Base-by-base conservation (phyloP, 257 asterid species). In the Anisodus tanguticus region DNA sequence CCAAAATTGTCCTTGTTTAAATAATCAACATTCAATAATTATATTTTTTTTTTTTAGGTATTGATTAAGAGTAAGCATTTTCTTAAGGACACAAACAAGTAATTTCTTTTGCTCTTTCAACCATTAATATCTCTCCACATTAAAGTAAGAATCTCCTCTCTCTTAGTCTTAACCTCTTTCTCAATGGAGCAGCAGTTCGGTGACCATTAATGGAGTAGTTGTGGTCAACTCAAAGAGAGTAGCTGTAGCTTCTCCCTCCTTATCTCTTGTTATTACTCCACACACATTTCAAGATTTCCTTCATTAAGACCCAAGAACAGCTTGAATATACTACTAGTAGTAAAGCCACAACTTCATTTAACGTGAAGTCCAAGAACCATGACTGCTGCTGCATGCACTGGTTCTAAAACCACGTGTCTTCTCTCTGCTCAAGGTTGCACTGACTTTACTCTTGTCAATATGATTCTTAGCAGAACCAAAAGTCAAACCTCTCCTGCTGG, bases 101-200 rank as follows among this genome's bases (percentile, higher is more conserved):
- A 31, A 1, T 70, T 66, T 39, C 6, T 85, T 76, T 55, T 35
- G 15, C 22, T 71, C 66, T 35, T 82, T 80, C 82, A 76, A 83
- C 81, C 80, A 78, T 64, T 79, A 63, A 63, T 31, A 39, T 47
- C 59, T 39, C 41, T 63, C 60, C 81, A 64, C 82, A 83, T 43
- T 55, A 17, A 77, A 62, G 79, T 64, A 22, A 13, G 17, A 31
- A 54, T 53, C 11, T 41, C 11, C 77, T 60, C 41, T 77, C 62
- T 74, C 89, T 88, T 39, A 68, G 53, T 68, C 89, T 86, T 88
- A 85, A 89, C 83, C 93, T 74, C 5, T 58, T 55, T 86, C 85
- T 86, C 9, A 92, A 87, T 93, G 97, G 95, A 79, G 89, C 59
- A 85, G 85, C 37, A 64, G 51, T 84, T 80, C 93, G 95, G 95